Evolutionary conservation across 2,329 filamentous ascomycete genomes (phyloP), one percentile per base, ranked within the genome.

Genomic region (Verticillium isaacii): DNA sequence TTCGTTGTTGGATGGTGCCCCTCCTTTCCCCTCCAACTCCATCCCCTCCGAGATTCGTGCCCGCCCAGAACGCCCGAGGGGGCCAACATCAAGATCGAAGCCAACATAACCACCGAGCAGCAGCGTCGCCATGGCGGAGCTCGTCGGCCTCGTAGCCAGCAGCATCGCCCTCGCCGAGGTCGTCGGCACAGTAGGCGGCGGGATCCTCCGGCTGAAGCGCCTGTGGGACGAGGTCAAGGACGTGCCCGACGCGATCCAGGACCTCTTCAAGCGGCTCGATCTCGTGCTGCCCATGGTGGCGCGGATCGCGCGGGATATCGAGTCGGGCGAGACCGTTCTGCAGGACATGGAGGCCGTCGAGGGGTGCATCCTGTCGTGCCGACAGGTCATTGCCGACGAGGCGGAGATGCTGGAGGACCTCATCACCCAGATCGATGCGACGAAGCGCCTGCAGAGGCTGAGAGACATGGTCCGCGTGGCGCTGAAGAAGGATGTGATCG

Each of bases 211-310:
- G 34, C 6, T 65, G 23, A 60, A 64, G 19, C 32, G 56, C n/a
- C 14, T 65, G 2, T 62, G 58, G 56, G 32, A 62, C 23, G 62
- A 65, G 29, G 58, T 62, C 41, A 54, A 62, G n/a, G 60, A 65
- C 5, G 52, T 60, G 8, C 62, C 60, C 7, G 57, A 58, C 34
- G 37, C 56, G 32, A 61, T 62, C 19, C 36, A 45, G 1, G 58
- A 50, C 1, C 54, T 63, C 5, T 12, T 64, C 15, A 41, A n/a
- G 29, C 52, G 52, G 6, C 41, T 64, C 2, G 63, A 64, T 2
- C 17, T 64, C 0, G 19, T 58, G 8, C 36, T 36, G 3, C 23
- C 59, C 2, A 41, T 63, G 2, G 29, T 64, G 1, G 57, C 56
- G 19, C 45, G 45, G 4, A 52, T 52, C 6, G 2, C 45, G n/a